Percentiles rank a stretch among this genome's conserved stretches.
Evolutionary conservation across 129 eudicot species (phyloP).

Genomic region (Arctium minus): DNA sequence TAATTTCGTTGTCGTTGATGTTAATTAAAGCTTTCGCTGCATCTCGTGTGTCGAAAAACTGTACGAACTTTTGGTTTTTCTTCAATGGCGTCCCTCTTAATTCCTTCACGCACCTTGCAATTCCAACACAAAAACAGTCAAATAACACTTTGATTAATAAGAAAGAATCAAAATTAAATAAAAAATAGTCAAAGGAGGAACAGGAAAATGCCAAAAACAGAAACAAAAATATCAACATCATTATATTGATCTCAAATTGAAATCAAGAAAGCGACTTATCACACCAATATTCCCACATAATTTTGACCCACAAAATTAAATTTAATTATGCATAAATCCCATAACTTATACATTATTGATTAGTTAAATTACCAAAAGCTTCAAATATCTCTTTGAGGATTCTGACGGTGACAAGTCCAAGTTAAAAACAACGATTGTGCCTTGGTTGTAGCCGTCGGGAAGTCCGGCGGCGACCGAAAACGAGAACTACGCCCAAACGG

Average conservation of each 20-base stretch:
- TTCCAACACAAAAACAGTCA: neutral
- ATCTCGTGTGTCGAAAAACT: slow-evolving; percentile 80
- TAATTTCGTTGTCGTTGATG: slow-evolving; percentile 47
- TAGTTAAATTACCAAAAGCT: slow-evolving; percentile 49
- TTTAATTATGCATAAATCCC: neutral
- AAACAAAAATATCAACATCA: slow-evolving; percentile 33
- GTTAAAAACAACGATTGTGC: slow-evolving; percentile 77
- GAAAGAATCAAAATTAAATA: neutral
- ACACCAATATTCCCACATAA: neutral
- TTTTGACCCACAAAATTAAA: neutral
- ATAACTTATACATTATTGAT: neutral
- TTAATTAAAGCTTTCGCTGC: too few relatives aligned
- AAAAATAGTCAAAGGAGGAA: slow-evolving; percentile 23
- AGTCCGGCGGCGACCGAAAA: slow-evolving; percentile 40
- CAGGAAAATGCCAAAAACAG: slow-evolving; percentile 26
- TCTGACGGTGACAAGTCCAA: slow-evolving; percentile 39
- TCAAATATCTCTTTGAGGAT: slow-evolving; percentile 48
- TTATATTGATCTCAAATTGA: slow-evolving; percentile 21
- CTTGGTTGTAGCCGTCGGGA: slow-evolving; percentile 77
- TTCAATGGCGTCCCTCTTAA: slow-evolving; percentile 74
- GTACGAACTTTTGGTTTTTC: slow-evolving; percentile 64
- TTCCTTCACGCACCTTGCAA: slow-evolving; percentile 71
- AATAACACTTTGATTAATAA: neutral
- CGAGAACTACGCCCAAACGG: slow-evolving; percentile 57
- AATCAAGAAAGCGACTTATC: slow-evolving; percentile 43